Evolutionary conservation across 208 protist genomes (phyloP).

Genomic region (Lotmaria passim): DNA sequence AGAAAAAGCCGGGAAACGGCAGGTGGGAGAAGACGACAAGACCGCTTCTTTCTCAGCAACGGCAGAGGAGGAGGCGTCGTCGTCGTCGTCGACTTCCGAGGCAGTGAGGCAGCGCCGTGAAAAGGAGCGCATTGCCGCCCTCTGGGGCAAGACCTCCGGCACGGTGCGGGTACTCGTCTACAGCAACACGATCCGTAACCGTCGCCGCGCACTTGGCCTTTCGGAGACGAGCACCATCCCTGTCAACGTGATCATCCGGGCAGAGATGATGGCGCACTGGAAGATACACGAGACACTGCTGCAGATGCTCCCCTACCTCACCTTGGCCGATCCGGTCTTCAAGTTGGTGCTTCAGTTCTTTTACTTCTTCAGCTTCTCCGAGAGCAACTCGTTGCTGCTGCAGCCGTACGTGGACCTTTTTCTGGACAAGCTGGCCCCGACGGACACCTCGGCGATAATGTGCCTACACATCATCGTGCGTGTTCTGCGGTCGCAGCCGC

Average conservation of each 20-base stretch:
- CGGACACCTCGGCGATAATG: slow-evolving; percentile 32
- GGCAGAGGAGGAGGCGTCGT: slow-evolving; percentile 3
- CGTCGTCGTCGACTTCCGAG: slow-evolving; percentile 3
- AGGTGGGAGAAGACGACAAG: not conserved
- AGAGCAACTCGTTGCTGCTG: slow-evolving; percentile 60
- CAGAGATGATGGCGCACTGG: slow-evolving; percentile 80
- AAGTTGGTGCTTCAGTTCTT: slow-evolving; percentile 73
- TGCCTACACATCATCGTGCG: slow-evolving; percentile 67
- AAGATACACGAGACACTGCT: slow-evolving; percentile 66
- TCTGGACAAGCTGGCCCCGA: slow-evolving; percentile 30
- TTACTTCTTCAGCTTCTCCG: slow-evolving; percentile 70
- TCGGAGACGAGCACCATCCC: slow-evolving; percentile 58
- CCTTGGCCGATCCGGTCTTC: slow-evolving; percentile 37
- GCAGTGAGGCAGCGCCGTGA: slow-evolving; percentile 1
- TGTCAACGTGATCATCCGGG: slow-evolving; percentile 53
- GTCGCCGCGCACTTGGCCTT: slow-evolving; percentile 57
- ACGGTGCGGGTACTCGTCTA: slow-evolving; percentile 61
- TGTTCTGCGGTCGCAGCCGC: slow-evolving; percentile 55
- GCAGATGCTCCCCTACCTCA: slow-evolving; percentile 51
- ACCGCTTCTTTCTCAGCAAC: not conserved
- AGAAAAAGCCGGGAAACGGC: not conserved
- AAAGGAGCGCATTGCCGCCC: slow-evolving; percentile 8
- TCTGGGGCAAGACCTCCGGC: slow-evolving; percentile 58
- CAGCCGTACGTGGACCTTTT: slow-evolving; percentile 52
- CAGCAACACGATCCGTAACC: slow-evolving; percentile 50